These are phyloP conservation scores for Ceriops decandra DNA, from an alignment of 345 rosid genomes.

Conservation along the genomic window DNA sequence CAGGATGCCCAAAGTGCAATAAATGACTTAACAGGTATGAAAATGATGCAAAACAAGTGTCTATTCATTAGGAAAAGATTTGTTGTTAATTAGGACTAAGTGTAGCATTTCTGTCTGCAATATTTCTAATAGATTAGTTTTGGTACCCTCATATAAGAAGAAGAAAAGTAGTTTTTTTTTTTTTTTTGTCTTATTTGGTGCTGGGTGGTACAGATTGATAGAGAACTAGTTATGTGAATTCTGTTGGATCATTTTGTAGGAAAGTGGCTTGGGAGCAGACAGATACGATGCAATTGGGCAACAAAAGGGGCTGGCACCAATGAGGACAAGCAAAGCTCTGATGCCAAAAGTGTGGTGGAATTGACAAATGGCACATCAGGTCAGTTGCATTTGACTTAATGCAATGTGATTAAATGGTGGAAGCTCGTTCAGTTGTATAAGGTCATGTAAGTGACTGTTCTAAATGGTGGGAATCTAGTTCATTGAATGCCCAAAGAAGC, in stretches of 20 bases:
- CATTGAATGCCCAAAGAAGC: neutral
- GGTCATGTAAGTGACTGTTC: neutral
- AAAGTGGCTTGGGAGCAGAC: conserved; percentile 95
- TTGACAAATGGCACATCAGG: conserved; percentile 87
- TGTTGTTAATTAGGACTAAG: too few relatives aligned
- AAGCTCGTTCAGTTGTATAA: neutral
- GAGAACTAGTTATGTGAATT: neutral
- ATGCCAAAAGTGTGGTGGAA: conserved; percentile 83
- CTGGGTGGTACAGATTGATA: neutral
- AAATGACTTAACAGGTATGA: conserved; percentile 86
- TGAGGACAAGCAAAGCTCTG: conserved; percentile 84
- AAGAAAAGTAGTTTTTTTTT: too few relatives aligned
- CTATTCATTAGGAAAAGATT: neutral
- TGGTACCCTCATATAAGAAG: too few relatives aligned
- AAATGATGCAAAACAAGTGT: neutral
- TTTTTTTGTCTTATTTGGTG: too few relatives aligned
- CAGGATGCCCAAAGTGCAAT: conserved; percentile 98
- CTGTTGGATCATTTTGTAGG: conserved; percentile 34
- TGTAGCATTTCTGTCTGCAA: too few relatives aligned
- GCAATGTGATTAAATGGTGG: neutral
- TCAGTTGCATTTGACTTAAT: conserved; percentile 15
- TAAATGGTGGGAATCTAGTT: neutral
- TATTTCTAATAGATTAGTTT: too few relatives aligned
- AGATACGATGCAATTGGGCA: conserved; percentile 98
- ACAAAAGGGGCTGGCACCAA: conserved; percentile 76